Base-by-base conservation (phyloP, 2,329 filamentous ascomycete species). In the Aspergillus versicolor region DNA sequence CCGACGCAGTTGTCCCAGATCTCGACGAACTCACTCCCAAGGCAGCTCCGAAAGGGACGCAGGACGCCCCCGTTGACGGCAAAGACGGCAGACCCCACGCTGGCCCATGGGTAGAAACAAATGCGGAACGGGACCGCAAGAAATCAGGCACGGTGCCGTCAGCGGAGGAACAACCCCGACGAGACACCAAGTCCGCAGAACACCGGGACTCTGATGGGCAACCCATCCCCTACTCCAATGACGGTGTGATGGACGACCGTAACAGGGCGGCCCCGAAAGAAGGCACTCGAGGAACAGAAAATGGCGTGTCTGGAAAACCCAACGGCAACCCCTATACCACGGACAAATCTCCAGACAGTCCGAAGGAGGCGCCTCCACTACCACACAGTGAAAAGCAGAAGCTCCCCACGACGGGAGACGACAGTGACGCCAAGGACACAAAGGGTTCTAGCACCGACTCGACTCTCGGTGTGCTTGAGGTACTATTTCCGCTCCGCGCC, bases 231-330 rank as follows among this genome's bases (percentile, higher is more conserved):
- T 75, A 82, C 60, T 82, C 79, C 37, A 83, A 85, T 58, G 83
- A 96, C 70, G 91, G 92, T 41, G 91, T 97, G 57, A 97, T 97
- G 93, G 90, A 96, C 69, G 92, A 97, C 73, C 90, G 88, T 61
- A 84, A 89, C 70, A 82, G 91, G 63, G 77, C 83, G 38, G 82
- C 84, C 41, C 91, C 92, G 4, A 92, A 92, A 70, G 84, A 92
- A 71, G 93, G 92, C 46, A 95, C 91, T 2, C 90, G 89, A 4
- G 93, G 93, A 40, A 96, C 90, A 2, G 90, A 92, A 69, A 92
- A 92, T 12, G 92, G 93, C 52, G 90, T 97, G 42, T 91, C 88
- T 24, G 89, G 92, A 71, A 96, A 95, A 75, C 86, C 87, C 65
- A 94, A 91, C 77, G 87, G 86, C 48, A 83, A 85, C 59, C 88